Percentiles rank a stretch among this genome's conserved stretches.
Conservation (phyloP, 1,284 basidiomycete species). For the Tilletia indica region DNA sequence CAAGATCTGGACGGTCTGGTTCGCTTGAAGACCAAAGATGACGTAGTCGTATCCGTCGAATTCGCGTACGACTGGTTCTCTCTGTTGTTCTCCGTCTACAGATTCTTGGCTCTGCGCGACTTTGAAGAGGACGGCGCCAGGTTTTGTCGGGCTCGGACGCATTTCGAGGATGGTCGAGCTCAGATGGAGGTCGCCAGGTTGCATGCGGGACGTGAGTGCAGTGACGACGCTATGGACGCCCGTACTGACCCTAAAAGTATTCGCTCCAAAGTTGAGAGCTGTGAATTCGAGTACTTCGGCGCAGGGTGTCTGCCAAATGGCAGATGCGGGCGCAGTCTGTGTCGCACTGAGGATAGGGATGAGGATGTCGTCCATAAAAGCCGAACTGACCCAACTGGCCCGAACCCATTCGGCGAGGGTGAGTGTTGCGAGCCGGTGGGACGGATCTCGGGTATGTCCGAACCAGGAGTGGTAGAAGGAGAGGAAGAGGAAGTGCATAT, state of each 20-base stretch:
- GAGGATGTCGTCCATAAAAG: constrained; percentile 38
- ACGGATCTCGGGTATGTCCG: constrained; percentile 35
- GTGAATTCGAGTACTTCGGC: constrained; percentile 52
- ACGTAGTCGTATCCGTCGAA: constrained; percentile 45
- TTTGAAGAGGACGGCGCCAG: constrained; percentile 21
- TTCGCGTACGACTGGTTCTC: neutral
- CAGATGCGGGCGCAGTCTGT: constrained; percentile 37
- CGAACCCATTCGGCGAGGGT: constrained; percentile 30
- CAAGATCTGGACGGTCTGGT: constrained; percentile 39
- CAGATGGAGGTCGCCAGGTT: constrained; percentile 19
- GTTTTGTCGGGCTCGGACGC: neutral
- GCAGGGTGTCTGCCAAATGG: constrained; percentile 38
- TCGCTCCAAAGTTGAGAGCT: constrained; percentile 41
- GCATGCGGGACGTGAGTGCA: constrained; percentile 27
- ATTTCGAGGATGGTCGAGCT: constrained; percentile 8
- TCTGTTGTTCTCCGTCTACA: neutral
- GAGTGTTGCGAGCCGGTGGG: constrained; percentile 29
- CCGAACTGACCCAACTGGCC: constrained; percentile 16
- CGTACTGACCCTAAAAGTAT: constrained; percentile 47
- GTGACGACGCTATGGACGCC: constrained; percentile 47
- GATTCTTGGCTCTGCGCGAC: constrained; percentile 15
- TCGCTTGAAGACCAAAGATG: constrained; percentile 52
- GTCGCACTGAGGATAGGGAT: constrained; percentile 46
- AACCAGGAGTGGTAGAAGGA: constrained; percentile 35
- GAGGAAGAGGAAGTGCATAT: constrained; percentile 39